Base-by-base conservation (phyloP, 169 alveolate species). In the Ichthyophthirius multifiliis region DNA sequence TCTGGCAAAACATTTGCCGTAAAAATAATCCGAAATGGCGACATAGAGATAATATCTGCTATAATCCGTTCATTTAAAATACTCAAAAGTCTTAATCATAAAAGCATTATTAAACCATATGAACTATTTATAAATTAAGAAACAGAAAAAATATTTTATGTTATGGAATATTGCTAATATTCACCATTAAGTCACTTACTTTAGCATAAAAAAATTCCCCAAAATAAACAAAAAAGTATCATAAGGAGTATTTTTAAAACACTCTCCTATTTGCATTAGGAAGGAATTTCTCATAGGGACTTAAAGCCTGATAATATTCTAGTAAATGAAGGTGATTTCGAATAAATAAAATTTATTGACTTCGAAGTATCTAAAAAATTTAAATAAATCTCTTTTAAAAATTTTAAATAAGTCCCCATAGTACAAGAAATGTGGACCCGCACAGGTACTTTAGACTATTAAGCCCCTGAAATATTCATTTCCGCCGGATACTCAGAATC, bases 211-310 rank as follows among this genome's bases (percentile, higher is more conserved):
- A 65, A 81, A 75, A 74, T 82, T 27, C 65, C 83, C 30, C 90
- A 88, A 82, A 82, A 86, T 73, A 74, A 81, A 34, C 92, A 91
- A 23, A 88, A 85, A 44, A 83, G 78, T 45, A 75, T 89, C 47
- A 78, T 89, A 45, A 85, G 83, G 76, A 84, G 89, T 85, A 83
- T 89, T 15, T 65, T 90, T 20, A 31, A 75, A 75, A 93, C 92
- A 16, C 78, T 90, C 35, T 63, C 81, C 16, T 88, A 90, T 74
- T 64, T 93, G 34, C 96, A 93, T 82, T 74, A 85, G 13, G 75
- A 83, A 30, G 89, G 87, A 23, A 86, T 93, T 5, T 88, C 91
- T 35, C 96, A 93, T 74, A 65, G 96, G 55, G 96, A 93, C 79
- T 80, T 93, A 30, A 93, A 93, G 76, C 93, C 94, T 43, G 90